These are phyloP conservation scores for Rosa rugosa DNA, from an alignment of 306 rosid genomes.

Conservation along the genomic window DNA sequence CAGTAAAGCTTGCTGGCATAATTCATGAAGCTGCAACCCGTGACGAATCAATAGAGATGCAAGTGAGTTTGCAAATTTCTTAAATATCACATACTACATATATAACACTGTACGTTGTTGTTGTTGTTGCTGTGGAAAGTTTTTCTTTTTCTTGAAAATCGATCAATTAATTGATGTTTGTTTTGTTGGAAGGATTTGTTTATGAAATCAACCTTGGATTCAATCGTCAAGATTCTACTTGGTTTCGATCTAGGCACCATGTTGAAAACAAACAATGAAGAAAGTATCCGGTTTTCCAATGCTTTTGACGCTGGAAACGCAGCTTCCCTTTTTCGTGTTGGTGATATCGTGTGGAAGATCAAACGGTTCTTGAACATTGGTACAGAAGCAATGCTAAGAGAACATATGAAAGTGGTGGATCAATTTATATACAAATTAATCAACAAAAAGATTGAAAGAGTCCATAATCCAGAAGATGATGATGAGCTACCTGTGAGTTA, in stretches of 20 bases:
- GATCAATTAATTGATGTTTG: neutral
- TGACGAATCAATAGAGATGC: constrained; percentile 20
- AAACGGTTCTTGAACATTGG: constrained; percentile 31
- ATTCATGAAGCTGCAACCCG: constrained; percentile 24
- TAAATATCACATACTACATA: neutral
- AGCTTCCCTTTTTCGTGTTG: constrained; percentile 21
- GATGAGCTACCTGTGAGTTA: neutral
- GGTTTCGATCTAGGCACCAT: constrained; percentile 26
- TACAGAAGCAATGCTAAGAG: neutral
- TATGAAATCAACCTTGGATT: constrained; percentile 28
- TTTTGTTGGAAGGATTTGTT: constrained; percentile 29
- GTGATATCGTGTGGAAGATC: constrained; percentile 34
- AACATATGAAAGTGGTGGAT: neutral
- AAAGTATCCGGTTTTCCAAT: constrained; percentile 12
- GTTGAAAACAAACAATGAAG: constrained; percentile 22
- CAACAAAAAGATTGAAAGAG: neutral
- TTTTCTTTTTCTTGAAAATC: neutral
- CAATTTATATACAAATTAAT: neutral
- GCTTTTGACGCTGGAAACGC: constrained; percentile 31
- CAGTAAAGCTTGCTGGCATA: constrained; percentile 22
- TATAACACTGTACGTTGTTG: neutral
- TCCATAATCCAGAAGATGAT: neutral
- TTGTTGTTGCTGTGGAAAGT: neutral
- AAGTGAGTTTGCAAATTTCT: constrained; percentile 20
- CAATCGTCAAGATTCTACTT: constrained; percentile 19